Evolutionary conservation across 2,329 filamentous ascomycete species (phyloP).

Genomic region (Colletotrichum tamarilloi): DNA sequence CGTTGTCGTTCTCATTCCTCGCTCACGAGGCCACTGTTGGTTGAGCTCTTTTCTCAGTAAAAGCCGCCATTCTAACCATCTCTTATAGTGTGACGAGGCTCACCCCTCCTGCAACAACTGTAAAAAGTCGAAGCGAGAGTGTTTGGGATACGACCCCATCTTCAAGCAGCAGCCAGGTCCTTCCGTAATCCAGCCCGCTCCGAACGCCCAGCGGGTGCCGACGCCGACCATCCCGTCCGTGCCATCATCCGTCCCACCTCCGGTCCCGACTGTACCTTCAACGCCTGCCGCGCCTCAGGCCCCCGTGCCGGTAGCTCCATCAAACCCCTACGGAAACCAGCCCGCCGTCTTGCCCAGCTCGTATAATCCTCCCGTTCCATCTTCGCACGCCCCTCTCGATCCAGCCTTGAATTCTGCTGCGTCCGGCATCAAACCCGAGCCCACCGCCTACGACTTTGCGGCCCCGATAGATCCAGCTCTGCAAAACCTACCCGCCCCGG

Average conservation of each 20-base stretch:
- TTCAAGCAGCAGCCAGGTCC: slow-evolving; percentile 82
- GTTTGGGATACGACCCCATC: slow-evolving; percentile 86
- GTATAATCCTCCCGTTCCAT: slow-evolving; percentile 44
- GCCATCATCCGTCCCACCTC: slow-evolving; percentile 46
- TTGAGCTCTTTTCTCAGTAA: neutral
- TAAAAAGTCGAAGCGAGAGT: slow-evolving; percentile 89
- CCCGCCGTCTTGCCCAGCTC: slow-evolving; percentile 56
- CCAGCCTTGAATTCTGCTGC: slow-evolving; percentile 42
- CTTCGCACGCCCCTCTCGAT: slow-evolving; percentile 40
- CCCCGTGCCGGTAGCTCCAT: slow-evolving; percentile 38
- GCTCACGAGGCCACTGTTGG: neutral
- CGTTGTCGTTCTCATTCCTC: neutral
- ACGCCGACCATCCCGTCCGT: slow-evolving; percentile 48
- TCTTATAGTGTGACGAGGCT: slow-evolving; percentile 87
- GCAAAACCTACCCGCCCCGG: slow-evolving; percentile 52
- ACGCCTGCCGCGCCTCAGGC: slow-evolving; percentile 40
- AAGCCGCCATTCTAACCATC: neutral
- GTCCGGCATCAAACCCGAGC: slow-evolving; percentile 50
- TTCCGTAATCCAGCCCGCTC: slow-evolving; percentile 77
- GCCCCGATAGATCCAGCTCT: slow-evolving; percentile 75
- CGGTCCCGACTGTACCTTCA: slow-evolving; percentile 32
- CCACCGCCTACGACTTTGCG: slow-evolving; percentile 63
- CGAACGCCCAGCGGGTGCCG: slow-evolving; percentile 56
- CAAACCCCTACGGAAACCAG: slow-evolving; percentile 58
- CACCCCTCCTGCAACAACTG: slow-evolving; percentile 93